Conservation (phyloP, 1,284 basidiomycete genomes). For the Naganishia cerealis region DNA sequence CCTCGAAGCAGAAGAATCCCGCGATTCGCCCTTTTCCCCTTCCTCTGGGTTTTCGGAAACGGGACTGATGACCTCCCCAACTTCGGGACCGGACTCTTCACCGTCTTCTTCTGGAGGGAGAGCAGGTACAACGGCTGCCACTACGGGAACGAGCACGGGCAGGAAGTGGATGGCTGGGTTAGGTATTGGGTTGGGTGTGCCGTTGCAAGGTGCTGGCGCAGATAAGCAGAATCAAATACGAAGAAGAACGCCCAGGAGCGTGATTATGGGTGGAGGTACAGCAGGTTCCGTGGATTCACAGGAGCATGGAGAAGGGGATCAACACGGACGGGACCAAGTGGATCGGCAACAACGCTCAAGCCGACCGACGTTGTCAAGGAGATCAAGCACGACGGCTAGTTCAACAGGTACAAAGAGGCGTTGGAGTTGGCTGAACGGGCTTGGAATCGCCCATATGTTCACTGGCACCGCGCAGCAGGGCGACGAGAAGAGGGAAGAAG, state of each 20-base stretch:
- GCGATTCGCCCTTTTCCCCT: slow-evolving; percentile 7
- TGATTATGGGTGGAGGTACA: background rate
- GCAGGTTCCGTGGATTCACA: no score
- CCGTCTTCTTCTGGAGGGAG: background rate
- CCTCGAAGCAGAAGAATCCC: background rate
- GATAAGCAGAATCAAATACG: slow-evolving; percentile 11
- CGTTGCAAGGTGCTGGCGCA: background rate
- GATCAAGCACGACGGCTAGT: slow-evolving; percentile 10
- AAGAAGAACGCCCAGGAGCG: slow-evolving; percentile 7
- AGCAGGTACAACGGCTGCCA: background rate
- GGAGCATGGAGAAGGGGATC: background rate
- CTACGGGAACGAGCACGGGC: background rate
- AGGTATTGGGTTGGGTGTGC: slow-evolving; percentile 21
- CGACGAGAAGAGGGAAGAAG: background rate
- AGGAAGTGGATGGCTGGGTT: background rate
- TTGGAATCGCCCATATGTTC: slow-evolving; percentile 18
- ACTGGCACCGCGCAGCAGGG: background rate
- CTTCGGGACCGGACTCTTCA: background rate
- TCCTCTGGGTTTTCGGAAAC: background rate
- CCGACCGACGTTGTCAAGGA: background rate
- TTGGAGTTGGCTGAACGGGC: slow-evolving; percentile 25
- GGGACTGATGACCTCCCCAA: background rate
- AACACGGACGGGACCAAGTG: background rate
- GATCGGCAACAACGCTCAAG: background rate
- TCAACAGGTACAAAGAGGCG: background rate